Evolutionary conservation across 1,284 basidiomycete genomes (phyloP).

Genomic region (Ganoderma resinaceum): DNA sequence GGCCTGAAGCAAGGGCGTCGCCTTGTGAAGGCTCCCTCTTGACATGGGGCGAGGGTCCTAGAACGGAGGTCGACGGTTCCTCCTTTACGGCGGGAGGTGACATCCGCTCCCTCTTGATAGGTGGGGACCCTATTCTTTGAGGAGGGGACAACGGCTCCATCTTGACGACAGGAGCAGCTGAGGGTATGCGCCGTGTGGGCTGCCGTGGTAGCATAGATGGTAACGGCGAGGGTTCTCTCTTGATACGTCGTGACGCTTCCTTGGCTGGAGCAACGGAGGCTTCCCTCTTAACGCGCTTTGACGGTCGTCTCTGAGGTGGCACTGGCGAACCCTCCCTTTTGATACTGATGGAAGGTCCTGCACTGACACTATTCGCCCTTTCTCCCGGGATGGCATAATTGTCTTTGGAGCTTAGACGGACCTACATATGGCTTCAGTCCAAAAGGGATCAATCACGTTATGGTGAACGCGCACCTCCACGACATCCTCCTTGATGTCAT

Average conservation of each 20-base stretch:
- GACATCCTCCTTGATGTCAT: conserved; percentile 13
- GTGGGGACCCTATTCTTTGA: background rate
- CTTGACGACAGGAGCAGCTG: background rate
- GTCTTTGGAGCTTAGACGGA: conserved; percentile 14
- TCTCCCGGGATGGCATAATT: conserved; percentile 12
- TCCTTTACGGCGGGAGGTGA: conserved; percentile 1
- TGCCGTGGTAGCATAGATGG: background rate
- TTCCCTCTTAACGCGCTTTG: conserved; percentile 1
- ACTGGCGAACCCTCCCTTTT: background rate
- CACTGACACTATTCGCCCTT: background rate
- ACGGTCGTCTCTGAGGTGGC: no score
- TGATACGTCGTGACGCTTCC: background rate
- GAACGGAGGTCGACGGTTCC: background rate
- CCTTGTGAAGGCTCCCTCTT: background rate
- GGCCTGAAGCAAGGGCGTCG: no score
- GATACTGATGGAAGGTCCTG: background rate
- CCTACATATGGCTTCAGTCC: background rate
- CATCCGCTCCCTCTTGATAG: background rate
- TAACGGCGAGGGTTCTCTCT: background rate
- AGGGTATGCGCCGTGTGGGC: background rate
- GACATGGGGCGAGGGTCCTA: background rate
- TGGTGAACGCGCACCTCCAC: conserved; percentile 4
- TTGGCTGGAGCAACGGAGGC: background rate
- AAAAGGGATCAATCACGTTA: no score
- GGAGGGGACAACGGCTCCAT: background rate